Conservation (phyloP, 1,139 yeast genomes). For the Taiozyma sp. region DNA sequence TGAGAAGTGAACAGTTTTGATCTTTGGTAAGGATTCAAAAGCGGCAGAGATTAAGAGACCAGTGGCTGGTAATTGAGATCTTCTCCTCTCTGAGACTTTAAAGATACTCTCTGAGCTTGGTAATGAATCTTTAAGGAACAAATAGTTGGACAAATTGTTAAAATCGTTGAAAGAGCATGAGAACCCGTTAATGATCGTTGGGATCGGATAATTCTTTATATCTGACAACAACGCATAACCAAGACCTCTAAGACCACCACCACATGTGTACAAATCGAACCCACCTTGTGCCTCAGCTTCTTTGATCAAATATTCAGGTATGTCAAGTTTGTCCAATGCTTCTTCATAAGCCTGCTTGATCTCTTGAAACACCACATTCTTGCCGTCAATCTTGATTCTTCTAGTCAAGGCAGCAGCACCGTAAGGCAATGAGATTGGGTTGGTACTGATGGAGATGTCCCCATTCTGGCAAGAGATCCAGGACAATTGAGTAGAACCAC, state of each 20-base stretch:
- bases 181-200: conserved; percentile 61
- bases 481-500: conserved; percentile 59
- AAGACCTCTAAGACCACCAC: conserved; percentile 64
- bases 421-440: conserved; percentile 58
- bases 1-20: conserved; percentile 56
- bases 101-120: conserved; percentile 38
- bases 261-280: conserved; percentile 55
- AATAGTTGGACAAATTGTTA: conserved; percentile 41
- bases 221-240: conserved; percentile 55
- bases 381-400: conserved; percentile 44
- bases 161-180: conserved; percentile 50
- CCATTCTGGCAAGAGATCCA: conserved; percentile 58
- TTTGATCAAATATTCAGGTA: conserved; percentile 38
- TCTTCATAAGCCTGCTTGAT: conserved; percentile 40
- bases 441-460: conserved; percentile 44
- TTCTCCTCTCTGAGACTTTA: conserved; percentile 56
- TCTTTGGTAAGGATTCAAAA: conserved; percentile 49
- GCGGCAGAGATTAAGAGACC: conserved; percentile 57
- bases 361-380: conserved; percentile 39
- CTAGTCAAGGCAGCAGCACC: conserved; percentile 63
- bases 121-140: conserved; percentile 34
- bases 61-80: conserved; percentile 60
- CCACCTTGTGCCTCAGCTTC: conserved; percentile 52
- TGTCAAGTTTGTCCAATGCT: conserved; percentile 41
- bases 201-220: conserved; percentile 47